phyloP scores from a whole-genome alignment of 2,329 filamentous ascomycete species.

The Fusarium chuoi region DNA sequence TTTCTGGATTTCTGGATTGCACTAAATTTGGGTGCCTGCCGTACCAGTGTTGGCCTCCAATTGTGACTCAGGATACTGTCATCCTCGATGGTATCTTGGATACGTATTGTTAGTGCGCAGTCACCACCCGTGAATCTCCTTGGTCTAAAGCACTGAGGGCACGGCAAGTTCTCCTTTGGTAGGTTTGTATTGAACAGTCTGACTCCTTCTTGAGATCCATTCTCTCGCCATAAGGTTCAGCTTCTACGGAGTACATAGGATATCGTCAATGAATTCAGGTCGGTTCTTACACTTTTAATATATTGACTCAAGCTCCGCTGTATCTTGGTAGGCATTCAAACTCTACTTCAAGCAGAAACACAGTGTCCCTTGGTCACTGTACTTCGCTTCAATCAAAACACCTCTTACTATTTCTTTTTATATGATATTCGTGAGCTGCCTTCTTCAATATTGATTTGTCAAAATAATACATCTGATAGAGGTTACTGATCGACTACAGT shows the following conservation, averaged over 20 bases:
- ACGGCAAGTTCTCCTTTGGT: background rate
- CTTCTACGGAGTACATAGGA: background rate
- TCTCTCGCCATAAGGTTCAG: background rate
- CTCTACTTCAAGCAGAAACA: background rate
- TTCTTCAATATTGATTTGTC: background rate
- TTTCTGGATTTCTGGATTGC: background rate
- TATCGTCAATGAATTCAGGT: background rate
- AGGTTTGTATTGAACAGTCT: background rate
- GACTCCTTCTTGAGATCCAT: background rate
- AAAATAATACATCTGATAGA: background rate
- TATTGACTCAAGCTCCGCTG: background rate
- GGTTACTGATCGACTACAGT: constrained; percentile 1
- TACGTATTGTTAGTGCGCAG: background rate
- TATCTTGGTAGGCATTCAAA: background rate
- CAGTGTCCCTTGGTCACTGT: no score
- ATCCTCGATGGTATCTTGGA: background rate
- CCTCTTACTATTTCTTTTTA: background rate
- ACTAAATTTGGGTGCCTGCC: background rate
- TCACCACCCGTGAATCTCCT: background rate
- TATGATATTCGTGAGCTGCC: no score
- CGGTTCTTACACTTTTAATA: background rate
- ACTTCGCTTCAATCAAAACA: background rate
- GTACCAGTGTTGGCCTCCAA: background rate
- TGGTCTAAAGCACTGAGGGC: background rate
- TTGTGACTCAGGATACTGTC: background rate